phyloP scores from a whole-genome alignment of 768 basidiomycete genomes.

The Termitomyces sp. region DNA sequence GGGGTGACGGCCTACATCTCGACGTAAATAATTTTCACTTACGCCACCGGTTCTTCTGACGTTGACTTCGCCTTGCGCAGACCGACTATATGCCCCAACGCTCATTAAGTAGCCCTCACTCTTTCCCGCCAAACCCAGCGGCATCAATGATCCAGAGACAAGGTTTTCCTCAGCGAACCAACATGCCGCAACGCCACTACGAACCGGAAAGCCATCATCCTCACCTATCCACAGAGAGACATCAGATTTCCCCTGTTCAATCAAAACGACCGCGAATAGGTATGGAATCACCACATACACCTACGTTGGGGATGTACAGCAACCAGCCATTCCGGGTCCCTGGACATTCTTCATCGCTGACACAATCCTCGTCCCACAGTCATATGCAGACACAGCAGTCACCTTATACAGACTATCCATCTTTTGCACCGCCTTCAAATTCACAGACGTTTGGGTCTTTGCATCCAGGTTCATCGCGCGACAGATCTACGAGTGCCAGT shows the following conservation, averaged over 20 bases:
- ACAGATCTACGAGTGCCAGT: neutral
- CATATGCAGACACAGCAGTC: constrained; percentile 1
- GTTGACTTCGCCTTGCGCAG: neutral
- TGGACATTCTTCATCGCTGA: neutral
- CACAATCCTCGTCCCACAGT: neutral
- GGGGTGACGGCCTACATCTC: constrained; percentile 1
- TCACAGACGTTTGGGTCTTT: constrained; percentile 1
- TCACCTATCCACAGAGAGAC: neutral
- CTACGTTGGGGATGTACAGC: neutral
- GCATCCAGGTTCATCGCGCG: neutral
- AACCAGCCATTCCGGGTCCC: neutral
- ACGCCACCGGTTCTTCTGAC: neutral
- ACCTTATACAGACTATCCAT: neutral
- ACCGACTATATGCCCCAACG: constrained; percentile 3
- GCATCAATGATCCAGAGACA: constrained; percentile 6
- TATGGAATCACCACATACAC: constrained; percentile 1
- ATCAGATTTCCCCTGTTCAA: constrained; percentile 1
- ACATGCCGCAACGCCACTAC: constrained; percentile 2
- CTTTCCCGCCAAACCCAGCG: constrained; percentile 6
- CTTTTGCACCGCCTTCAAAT: neutral
- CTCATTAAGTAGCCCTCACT: constrained; percentile 2
- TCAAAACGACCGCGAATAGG: constrained; percentile 3
- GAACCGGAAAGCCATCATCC: constrained; percentile 3
- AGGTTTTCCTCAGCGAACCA: neutral
- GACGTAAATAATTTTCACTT: neutral